Conservation (phyloP, 495 filamentous ascomycete genomes). For the Penicillium salamii region DNA sequence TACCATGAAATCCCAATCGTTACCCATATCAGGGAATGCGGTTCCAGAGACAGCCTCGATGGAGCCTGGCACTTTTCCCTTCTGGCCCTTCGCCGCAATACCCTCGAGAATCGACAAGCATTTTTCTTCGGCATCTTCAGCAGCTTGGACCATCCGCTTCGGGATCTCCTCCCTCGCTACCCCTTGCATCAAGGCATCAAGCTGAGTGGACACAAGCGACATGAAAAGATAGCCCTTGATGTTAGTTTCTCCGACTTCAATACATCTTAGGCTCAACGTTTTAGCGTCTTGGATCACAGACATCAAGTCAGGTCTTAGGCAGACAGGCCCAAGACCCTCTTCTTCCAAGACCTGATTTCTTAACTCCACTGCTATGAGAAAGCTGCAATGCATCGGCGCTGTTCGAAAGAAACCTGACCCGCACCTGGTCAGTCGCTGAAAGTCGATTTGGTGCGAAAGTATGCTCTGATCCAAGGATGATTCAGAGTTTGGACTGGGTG, state of each 20-base stretch:
- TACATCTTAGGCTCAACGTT: slow-evolving; percentile 36
- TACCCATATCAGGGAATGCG: slow-evolving; percentile 9
- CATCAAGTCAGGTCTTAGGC: slow-evolving; percentile 47
- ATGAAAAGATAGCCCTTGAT: slow-evolving; percentile 53
- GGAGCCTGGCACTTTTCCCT: not conserved
- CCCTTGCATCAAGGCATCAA: slow-evolving; percentile 41
- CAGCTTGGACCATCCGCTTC: slow-evolving; percentile 30
- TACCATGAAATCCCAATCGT: slow-evolving; percentile 26
- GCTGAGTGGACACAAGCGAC: slow-evolving; percentile 37
- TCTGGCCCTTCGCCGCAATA: slow-evolving; percentile 13
- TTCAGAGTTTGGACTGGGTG: slow-evolving; percentile 31
- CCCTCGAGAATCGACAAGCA: slow-evolving; percentile 33
- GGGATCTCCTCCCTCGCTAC: slow-evolving; percentile 29
- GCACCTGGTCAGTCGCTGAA: slow-evolving; percentile 40
- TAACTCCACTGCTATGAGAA: slow-evolving; percentile 49
- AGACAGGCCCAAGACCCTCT: slow-evolving; percentile 39
- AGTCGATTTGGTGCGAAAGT: slow-evolving; percentile 28
- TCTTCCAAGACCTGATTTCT: slow-evolving; percentile 50
- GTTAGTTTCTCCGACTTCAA: slow-evolving; percentile 54
- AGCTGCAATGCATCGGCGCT: slow-evolving; percentile 35
- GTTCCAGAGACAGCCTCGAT: not conserved
- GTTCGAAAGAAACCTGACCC: slow-evolving; percentile 49
- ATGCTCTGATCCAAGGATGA: slow-evolving; percentile 9
- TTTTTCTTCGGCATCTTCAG: slow-evolving; percentile 31
- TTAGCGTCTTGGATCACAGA: slow-evolving; percentile 44